Evolutionary conservation across 306 rosid genomes (phyloP).

Genomic region (Castanea mollissima): DNA sequence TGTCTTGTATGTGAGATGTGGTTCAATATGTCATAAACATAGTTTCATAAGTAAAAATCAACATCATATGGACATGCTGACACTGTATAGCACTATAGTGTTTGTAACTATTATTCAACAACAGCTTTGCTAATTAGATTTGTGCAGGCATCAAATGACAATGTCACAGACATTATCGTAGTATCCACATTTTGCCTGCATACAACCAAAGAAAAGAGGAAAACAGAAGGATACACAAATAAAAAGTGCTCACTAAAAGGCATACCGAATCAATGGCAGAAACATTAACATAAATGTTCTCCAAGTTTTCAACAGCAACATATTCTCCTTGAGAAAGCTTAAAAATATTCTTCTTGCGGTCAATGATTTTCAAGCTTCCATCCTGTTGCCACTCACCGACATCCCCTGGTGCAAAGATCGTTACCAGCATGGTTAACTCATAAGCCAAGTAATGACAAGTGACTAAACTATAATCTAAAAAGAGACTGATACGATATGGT

Average conservation of each 20-base stretch:
- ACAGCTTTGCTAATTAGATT: neutral
- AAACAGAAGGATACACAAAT: neutral
- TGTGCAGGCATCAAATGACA: neutral
- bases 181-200: neutral
- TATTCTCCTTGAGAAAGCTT: slow-evolving; percentile 99
- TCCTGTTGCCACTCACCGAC: slow-evolving; percentile 93
- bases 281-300: slow-evolving; percentile 69
- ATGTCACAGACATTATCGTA: neutral
- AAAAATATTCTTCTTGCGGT: slow-evolving; percentile 95
- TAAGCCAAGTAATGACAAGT: neutral
- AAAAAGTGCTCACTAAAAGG: neutral
- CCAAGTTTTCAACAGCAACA: slow-evolving; percentile 97
- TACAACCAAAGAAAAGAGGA: neutral
- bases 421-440: slow-evolving; percentile 15
- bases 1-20: slow-evolving; percentile 1
- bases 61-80: neutral
- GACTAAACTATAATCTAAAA: slow-evolving; percentile 15
- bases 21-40: neutral
- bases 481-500: slow-evolving; percentile 7
- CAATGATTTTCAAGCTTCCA: slow-evolving; percentile 97
- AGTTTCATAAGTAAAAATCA: neutral
- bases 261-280: slow-evolving; percentile 77
- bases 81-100: neutral
- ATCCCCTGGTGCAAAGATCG: slow-evolving; percentile 65
- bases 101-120: neutral